These are phyloP conservation scores for Starmerella floricola DNA, from an alignment of 805 yeast genomes.

Conservation along the genomic window DNA sequence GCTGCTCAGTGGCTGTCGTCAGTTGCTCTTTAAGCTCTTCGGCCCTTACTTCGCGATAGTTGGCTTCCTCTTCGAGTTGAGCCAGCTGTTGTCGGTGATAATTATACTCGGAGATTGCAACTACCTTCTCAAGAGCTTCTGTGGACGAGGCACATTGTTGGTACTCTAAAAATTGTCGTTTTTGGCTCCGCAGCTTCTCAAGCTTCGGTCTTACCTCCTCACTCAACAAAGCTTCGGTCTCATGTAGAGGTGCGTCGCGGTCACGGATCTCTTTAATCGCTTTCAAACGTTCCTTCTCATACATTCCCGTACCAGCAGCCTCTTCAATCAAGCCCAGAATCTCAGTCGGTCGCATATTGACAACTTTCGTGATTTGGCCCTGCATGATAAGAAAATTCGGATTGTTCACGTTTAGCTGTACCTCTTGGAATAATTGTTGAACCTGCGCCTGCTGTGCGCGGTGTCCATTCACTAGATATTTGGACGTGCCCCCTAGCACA, in stretches of 20 bases:
- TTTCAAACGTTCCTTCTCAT: slow-evolving; percentile 83
- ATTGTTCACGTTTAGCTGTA: slow-evolving; percentile 88
- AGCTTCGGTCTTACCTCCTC: slow-evolving; percentile 93
- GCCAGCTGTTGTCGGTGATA: slow-evolving; percentile 6
- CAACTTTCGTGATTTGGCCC: slow-evolving; percentile 92
- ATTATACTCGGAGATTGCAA: slow-evolving; percentile 62
- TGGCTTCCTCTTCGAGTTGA: slow-evolving; percentile 4
- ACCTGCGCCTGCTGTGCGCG: slow-evolving; percentile 92
- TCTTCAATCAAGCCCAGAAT: slow-evolving; percentile 86
- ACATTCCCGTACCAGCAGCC: slow-evolving; percentile 95
- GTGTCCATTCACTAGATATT: slow-evolving; percentile 89
- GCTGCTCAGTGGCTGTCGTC: neutral
- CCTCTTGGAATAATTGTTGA: slow-evolving; percentile 78
- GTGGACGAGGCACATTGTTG: slow-evolving; percentile 74
- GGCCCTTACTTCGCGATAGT: slow-evolving; percentile 19
- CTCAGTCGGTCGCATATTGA: slow-evolving; percentile 90
- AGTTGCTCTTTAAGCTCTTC: slow-evolving; percentile 25
- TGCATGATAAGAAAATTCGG: slow-evolving; percentile 98
- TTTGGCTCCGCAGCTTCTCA: slow-evolving; percentile 67
- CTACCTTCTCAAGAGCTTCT: slow-evolving; percentile 60
- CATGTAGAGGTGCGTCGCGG: slow-evolving; percentile 73
- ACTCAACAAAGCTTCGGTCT: slow-evolving; percentile 54
- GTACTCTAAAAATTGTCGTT: slow-evolving; percentile 68
- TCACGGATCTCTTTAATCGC: slow-evolving; percentile 86
- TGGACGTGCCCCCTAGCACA: slow-evolving; percentile 80